These are phyloP conservation scores for Russula brevipes DNA, from an alignment of 768 basidiomycete genomes.

Conservation along the genomic window DNA sequence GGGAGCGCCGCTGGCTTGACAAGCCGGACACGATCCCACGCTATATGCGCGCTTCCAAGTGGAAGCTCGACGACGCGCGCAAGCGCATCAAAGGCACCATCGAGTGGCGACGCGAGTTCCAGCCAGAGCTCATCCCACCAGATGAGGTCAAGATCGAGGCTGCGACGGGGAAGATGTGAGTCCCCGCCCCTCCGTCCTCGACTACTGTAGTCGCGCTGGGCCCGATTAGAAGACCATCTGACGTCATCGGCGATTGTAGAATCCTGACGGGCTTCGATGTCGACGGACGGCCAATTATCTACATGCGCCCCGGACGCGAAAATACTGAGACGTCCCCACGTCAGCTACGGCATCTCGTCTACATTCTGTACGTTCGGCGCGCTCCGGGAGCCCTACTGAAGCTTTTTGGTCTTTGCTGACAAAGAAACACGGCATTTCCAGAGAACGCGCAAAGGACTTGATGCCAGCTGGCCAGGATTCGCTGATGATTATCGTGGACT, in stretches of 20 bases:
- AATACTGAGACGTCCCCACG: conserved; percentile 74
- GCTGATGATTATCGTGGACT: conserved; percentile 80
- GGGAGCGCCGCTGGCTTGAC: conserved; percentile 75
- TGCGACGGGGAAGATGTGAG: conserved; percentile 85
- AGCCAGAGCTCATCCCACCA: conserved; percentile 79
- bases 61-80: conserved; percentile 73
- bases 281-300: conserved; percentile 82
- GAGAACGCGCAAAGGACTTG: conserved; percentile 84
- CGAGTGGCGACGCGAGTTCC: conserved; percentile 80
- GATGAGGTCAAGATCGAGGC: conserved; percentile 77
- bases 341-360: conserved; percentile 81
- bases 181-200: background rate
- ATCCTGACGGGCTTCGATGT: conserved; percentile 81
- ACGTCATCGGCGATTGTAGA: conserved; percentile 35
- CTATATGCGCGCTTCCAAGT: conserved; percentile 83
- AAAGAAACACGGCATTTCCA: conserved; percentile 27
- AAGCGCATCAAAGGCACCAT: conserved; percentile 71
- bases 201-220: background rate
- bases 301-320: conserved; percentile 83
- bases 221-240: background rate
- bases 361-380: conserved; percentile 62
- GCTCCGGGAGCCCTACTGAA: background rate
- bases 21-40: conserved; percentile 63
- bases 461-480: conserved; percentile 84
- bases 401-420: background rate